Conservation (phyloP, 371 early-diverging fungal species). For the Conidiobolus incongruus region DNA sequence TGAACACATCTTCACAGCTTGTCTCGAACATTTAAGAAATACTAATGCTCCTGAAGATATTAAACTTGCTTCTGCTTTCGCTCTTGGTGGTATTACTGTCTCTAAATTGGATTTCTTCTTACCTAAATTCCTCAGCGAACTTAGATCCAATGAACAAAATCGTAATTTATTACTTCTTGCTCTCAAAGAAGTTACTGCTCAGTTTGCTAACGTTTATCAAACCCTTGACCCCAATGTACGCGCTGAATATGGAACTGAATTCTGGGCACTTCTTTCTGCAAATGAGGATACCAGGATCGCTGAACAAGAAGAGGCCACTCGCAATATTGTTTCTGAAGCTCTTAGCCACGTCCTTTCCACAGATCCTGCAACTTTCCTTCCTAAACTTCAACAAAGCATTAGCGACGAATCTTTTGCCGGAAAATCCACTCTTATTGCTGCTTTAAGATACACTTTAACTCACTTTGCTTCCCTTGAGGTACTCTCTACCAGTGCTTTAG, state of each 20-base stretch:
- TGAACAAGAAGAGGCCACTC: conserved; percentile 55
- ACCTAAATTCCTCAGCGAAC: conserved; percentile 37
- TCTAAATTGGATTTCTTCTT: conserved; percentile 46
- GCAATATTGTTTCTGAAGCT: conserved; percentile 69
- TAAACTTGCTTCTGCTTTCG: conserved; percentile 66
- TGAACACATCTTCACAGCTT: conserved; percentile 25
- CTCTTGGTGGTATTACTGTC: conserved; percentile 55
- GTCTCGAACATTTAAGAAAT: no score
- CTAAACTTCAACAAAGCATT: conserved; percentile 37
- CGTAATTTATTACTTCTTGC: conserved; percentile 53
- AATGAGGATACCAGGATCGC: conserved; percentile 38
- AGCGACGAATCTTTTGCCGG: conserved; percentile 23
- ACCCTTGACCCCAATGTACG: conserved; percentile 12
- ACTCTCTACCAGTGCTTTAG: no score
- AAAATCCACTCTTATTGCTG: conserved; percentile 54
- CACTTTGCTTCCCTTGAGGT: no score
- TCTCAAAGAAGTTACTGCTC: conserved; percentile 53
- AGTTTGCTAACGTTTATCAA: conserved; percentile 21
- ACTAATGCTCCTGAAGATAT: conserved; percentile 73
- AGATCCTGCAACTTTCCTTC: conserved; percentile 39
- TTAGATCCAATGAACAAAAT: conserved; percentile 34
- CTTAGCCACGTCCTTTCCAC: conserved; percentile 56
- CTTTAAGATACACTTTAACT: conserved; percentile 60
- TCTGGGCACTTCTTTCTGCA: conserved; percentile 28
- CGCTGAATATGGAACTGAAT: conserved; percentile 23